Evolutionary conservation across 352 stramenopile genomes (phyloP), one percentile per base, ranked within the genome.

Genomic region (Globisporangium cylindrosporum): DNA sequence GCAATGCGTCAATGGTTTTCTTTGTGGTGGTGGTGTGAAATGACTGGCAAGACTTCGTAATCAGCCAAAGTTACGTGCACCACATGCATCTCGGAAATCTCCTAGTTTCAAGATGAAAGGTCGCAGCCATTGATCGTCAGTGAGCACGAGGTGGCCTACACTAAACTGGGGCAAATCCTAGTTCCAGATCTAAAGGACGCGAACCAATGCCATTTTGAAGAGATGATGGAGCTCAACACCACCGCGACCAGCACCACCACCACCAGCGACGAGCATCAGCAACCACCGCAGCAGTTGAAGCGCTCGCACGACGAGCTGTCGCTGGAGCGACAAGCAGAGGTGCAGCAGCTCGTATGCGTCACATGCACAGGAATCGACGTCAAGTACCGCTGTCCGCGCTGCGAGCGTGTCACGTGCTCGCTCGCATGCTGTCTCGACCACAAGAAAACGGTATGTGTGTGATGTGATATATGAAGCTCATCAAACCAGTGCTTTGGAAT

Each of bases 301-400:
- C 79, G 79, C 36, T 49, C 67, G 43, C 64, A 69, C 34, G 58
- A 66, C 12, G 58, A 63, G 18, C 41, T 36, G 20, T 18, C 29
- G 3, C 41, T 10, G 1, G 12, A 53, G 46, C 64, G 79, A 25
- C 77, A 80, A 15, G 53, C 54, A 3, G 60, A 74, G 20, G 34
- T 15, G 41, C 25, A 68, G 53, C 58, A 18, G 24, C 49, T 76
- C 3, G 59, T 49, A n/a, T 95, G 88, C 73, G 69, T 65, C 55
- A 72, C 70, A 10, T 95, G 88, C 59, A 70, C 68, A 34, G 73
- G 68, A 12, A 69, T 24, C 22, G 71, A 84, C 56, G 82, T 93
- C 74, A 95, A 95, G 76, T 95, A 95, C 69, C 86, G 88, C 57
- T 95, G 88, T 79, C 88, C 88, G 43, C 77, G 84, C 62, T 95